phyloP scores from a whole-genome alignment of 2,329 filamentous ascomycete species.

The Rhinocladiella similis region DNA sequence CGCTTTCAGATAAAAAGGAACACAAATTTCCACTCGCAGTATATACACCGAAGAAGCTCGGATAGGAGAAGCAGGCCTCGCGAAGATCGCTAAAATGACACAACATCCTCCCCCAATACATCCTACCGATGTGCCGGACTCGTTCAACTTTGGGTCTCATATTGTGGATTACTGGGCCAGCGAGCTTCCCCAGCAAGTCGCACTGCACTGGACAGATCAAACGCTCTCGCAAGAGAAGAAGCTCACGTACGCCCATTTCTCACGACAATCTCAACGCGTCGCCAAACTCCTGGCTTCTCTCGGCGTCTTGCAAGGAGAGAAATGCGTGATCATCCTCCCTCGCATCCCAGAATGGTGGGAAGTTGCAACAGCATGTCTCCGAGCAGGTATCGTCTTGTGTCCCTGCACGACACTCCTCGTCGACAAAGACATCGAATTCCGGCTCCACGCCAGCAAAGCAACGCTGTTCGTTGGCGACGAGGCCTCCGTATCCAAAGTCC shows the following conservation, averaged over 20 bases:
- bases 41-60: neutral
- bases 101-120: constrained; percentile 8
- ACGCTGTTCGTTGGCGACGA: constrained; percentile 41
- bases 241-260: constrained; percentile 40
- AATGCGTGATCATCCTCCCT: constrained; percentile 39
- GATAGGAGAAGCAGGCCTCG: neutral
- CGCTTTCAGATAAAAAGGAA: too few relatives aligned
- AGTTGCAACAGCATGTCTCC: constrained; percentile 39
- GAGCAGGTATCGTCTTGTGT: constrained; percentile 39
- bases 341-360: constrained; percentile 44
- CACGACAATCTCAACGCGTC: constrained; percentile 38
- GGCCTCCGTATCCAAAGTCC: constrained; percentile 37
- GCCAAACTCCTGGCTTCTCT: constrained; percentile 36
- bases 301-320: constrained; percentile 36
- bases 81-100: neutral
- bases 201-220: constrained; percentile 42
- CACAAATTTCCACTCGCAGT: too few relatives aligned
- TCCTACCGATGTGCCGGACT: constrained; percentile 15
- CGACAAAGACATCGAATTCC: constrained; percentile 42
- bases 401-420: constrained; percentile 41
- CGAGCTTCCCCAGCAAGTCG: constrained; percentile 31
- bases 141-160: constrained; percentile 44
- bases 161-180: constrained; percentile 43
- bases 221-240: constrained; percentile 30
- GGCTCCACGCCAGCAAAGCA: constrained; percentile 36